Percentiles rank a stretch among this genome's conserved stretches.
Evolutionary conservation across 2,329 filamentous ascomycete genomes (phyloP).

Genomic region (Talaromyces albobiverticillius): DNA sequence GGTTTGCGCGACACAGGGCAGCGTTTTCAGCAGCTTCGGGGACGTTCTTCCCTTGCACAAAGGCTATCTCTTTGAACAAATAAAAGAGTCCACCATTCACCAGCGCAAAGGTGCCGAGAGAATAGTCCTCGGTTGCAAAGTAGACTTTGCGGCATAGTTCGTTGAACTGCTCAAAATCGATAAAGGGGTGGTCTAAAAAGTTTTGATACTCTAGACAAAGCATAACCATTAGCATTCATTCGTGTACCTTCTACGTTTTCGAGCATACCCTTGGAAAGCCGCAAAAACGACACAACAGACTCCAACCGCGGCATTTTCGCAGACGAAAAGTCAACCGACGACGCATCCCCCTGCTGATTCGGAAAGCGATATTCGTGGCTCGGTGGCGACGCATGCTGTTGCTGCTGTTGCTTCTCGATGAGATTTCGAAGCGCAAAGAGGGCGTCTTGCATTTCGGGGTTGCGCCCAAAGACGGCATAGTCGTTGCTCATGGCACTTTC

Average conservation of each 20-base stretch:
- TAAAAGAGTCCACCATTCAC: constrained; percentile 39
- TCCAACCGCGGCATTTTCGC: constrained; percentile 36
- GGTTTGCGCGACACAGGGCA: constrained; percentile 40
- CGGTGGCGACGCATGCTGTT: constrained; percentile 28
- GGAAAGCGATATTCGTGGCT: constrained; percentile 27
- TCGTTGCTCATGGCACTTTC: constrained; percentile 39
- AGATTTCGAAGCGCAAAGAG: constrained; percentile 38
- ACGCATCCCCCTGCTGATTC: constrained; percentile 21
- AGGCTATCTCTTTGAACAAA: constrained; percentile 28
- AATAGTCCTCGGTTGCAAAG: constrained; percentile 42
- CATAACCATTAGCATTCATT: not conserved
- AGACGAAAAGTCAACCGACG: constrained; percentile 28
- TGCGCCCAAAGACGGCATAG: constrained; percentile 30
- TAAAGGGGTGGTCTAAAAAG: constrained; percentile 31
- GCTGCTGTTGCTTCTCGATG: constrained; percentile 36
- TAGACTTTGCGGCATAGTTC: constrained; percentile 43
- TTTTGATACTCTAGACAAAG: constrained; percentile 20
- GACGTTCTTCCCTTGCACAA: constrained; percentile 24
- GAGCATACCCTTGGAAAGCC: constrained; percentile 32
- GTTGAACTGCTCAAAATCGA: constrained; percentile 32
- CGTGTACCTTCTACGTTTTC: not conserved
- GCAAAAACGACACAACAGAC: constrained; percentile 31
- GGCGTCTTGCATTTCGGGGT: constrained; percentile 37
- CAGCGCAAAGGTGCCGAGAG: constrained; percentile 38
- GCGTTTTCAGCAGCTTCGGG: constrained; percentile 24